These are phyloP conservation scores for Pseudocercospora crystallina DNA, from an alignment of 2,329 filamentous ascomycete species.

Conservation along the genomic window DNA sequence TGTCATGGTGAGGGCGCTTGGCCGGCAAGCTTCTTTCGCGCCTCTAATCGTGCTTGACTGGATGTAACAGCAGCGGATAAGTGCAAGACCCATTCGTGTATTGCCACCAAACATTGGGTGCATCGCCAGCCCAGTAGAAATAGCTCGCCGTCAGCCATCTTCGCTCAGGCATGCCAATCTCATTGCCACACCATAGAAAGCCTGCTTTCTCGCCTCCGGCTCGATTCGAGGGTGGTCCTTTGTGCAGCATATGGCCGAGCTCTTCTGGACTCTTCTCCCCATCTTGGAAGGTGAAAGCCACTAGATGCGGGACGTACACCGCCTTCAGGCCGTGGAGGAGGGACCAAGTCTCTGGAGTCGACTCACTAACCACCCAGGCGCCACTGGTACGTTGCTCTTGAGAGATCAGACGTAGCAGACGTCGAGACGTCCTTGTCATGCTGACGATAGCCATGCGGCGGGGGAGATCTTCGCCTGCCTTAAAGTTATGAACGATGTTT, in stretches of 20 bases:
- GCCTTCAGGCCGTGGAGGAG: conserved; percentile 76
- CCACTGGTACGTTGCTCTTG: conserved; percentile 5
- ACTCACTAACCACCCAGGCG: conserved; percentile 65
- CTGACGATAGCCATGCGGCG: conserved; percentile 72
- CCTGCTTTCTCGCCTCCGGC: conserved; percentile 2
- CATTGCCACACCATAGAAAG: conserved; percentile 7
- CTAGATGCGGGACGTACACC: conserved; percentile 71
- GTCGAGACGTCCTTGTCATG: conserved; percentile 68
- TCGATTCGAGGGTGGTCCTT: conserved; percentile 2
- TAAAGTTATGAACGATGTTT: conserved; percentile 57
- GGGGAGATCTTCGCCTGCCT: no score
- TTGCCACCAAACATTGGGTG: conserved; percentile 3
- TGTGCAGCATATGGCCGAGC: conserved; percentile 40
- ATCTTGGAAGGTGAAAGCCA: conserved; percentile 74
- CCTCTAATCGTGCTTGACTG: no score
- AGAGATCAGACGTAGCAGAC: conserved; percentile 54
- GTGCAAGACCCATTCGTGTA: conserved; percentile 7
- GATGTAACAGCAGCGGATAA: conserved; percentile 6
- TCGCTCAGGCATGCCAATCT: conserved; percentile 1
- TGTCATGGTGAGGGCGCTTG: no score
- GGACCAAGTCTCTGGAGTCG: conserved; percentile 76
- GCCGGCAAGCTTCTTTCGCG: no score
- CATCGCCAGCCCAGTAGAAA: conserved; percentile 11
- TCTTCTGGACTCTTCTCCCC: conserved; percentile 35
- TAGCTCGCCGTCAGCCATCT: conserved; percentile 9